A percentile compares a stretch with the other conserved stretches of the same genome.
phyloP scores from a whole-genome alignment of 2,329 filamentous ascomycete genomes.

The Cladosporium sp. region DNA sequence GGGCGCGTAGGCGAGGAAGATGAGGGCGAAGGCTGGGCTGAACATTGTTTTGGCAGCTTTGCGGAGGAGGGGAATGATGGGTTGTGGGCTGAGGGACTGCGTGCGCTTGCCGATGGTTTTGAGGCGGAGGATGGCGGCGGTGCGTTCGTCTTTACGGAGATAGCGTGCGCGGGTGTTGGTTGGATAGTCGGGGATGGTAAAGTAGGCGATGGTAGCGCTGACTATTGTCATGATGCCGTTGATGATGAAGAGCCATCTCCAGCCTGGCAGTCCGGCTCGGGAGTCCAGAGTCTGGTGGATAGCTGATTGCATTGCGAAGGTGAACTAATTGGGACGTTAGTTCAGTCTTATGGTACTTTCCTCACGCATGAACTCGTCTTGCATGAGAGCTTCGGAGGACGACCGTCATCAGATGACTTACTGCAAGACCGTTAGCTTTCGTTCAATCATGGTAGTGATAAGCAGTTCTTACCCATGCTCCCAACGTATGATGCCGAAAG shows the following conservation, averaged over 20 bases:
- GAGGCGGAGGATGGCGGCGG: background rate
- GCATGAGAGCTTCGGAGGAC: no score
- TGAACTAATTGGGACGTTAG: conserved; percentile 31
- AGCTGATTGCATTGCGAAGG: conserved; percentile 55
- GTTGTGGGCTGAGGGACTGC: background rate
- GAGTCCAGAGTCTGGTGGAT: conserved; percentile 40
- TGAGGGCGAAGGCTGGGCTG: background rate
- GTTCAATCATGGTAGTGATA: no score
- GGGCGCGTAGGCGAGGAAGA: conserved; percentile 7
- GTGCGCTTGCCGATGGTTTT: conserved; percentile 6
- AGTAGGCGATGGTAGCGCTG: conserved; percentile 1
- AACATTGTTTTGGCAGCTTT: conserved; percentile 5
- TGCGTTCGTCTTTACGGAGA: background rate
- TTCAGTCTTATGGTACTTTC: no score
- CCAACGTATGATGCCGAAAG: conserved; percentile 53
- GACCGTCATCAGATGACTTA: no score
- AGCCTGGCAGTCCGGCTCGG: conserved; percentile 44
- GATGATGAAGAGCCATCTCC: conserved; percentile 50
- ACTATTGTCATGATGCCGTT: conserved; percentile 46
- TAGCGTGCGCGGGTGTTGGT: conserved; percentile 8
- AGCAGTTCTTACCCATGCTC: conserved; percentile 37
- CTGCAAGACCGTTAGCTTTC: no score
- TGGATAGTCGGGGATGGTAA: conserved; percentile 9
- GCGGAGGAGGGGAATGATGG: conserved; percentile 1
- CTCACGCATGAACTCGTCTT: no score